Conservation (phyloP, 495 filamentous ascomycete genomes). For the Hypomontagnella monticulosa region DNA sequence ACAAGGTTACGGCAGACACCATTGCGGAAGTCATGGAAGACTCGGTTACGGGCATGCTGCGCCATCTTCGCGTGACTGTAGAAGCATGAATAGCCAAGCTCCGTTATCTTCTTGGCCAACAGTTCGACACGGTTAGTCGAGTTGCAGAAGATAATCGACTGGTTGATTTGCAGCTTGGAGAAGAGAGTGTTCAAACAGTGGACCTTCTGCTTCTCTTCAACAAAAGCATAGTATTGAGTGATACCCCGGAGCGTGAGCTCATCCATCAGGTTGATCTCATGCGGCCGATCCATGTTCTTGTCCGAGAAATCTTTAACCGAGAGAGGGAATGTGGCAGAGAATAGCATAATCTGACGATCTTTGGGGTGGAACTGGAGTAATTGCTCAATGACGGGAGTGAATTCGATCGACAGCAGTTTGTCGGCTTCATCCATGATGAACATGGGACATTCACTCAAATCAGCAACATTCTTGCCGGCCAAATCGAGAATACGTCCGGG, state of each 20-base stretch:
- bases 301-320: constrained; percentile 98
- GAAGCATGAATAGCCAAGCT: constrained; percentile 98
- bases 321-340: constrained; percentile 95
- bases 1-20: constrained; percentile 97
- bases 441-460: constrained; percentile 94
- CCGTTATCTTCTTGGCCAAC: constrained; percentile 98
- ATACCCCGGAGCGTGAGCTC: constrained; percentile 98
- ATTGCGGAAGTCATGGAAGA: constrained; percentile 99
- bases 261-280: constrained; percentile 99
- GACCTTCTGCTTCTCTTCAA: constrained; percentile 99
- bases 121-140: constrained; percentile 98
- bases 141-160: constrained; percentile 99
- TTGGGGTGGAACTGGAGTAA: constrained; percentile 92
- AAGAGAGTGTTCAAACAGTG: constrained; percentile 99
- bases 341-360: constrained; percentile 98
- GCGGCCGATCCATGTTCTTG: constrained; percentile 94
- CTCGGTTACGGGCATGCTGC: constrained; percentile 95
- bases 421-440: constrained; percentile 99
- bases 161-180: constrained; percentile 98
- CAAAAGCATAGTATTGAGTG: constrained; percentile 98
- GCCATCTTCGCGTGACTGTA: constrained; percentile 99
- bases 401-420: constrained; percentile 94
- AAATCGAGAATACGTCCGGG: constrained; percentile 95
- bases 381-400: constrained; percentile 96
- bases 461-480: constrained; percentile 92